phyloP scores from a whole-genome alignment of 2,329 filamentous ascomycete genomes.

The Moelleriella libera region DNA sequence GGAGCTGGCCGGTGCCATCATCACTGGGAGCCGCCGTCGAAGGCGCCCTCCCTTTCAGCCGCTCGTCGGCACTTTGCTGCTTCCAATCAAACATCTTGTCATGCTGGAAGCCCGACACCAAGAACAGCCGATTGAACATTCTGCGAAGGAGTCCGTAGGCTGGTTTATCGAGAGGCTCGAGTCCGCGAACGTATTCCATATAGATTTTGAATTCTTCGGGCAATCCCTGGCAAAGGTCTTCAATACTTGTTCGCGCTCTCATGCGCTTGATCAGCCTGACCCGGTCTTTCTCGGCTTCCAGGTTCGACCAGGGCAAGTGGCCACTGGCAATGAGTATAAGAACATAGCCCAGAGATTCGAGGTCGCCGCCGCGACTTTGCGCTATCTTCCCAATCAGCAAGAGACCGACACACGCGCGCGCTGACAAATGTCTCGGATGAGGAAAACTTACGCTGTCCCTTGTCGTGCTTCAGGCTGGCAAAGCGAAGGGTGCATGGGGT shows the following conservation, averaged over 20 bases:
- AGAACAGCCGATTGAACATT: slow-evolving; percentile 62
- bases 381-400: not conserved
- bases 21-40: no score
- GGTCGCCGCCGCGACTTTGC: slow-evolving; percentile 1
- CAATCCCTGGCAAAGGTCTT: slow-evolving; percentile 60
- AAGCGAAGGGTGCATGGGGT: not conserved
- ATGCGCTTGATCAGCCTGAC: slow-evolving; percentile 15
- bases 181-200: slow-evolving; percentile 60
- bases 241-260: slow-evolving; percentile 41
- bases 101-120: slow-evolving; percentile 59
- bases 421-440: no score
- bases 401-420: not conserved
- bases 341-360: slow-evolving; percentile 2
- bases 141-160: slow-evolving; percentile 64
- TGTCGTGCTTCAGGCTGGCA: slow-evolving; percentile 1
- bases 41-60: not conserved
- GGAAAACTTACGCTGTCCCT: not conserved
- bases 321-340: slow-evolving; percentile 1
- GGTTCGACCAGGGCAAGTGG: not conserved
- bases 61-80: slow-evolving; percentile 9
- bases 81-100: slow-evolving; percentile 74
- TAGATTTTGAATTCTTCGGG: slow-evolving; percentile 66
- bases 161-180: slow-evolving; percentile 62
- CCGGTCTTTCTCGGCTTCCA: slow-evolving; percentile 45
- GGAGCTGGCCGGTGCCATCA: no score